Percentiles rank a stretch among this genome's conserved stretches.
Evolutionary conservation across 1,139 yeast species (phyloP).

Genomic region (Pichia norvegensis): DNA sequence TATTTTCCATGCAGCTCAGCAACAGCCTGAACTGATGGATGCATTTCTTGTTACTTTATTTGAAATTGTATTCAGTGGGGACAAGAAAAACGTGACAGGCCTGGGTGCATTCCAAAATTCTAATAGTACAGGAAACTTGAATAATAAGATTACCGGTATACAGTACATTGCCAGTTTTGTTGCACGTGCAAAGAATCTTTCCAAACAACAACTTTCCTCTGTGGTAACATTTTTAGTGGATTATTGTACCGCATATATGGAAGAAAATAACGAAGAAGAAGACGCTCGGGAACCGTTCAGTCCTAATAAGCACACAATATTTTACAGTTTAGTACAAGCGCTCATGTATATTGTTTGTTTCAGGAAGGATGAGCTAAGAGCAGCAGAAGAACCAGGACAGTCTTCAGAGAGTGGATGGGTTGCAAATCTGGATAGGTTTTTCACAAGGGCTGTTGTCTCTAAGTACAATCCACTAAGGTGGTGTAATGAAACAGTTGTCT

Average conservation of each 20-base stretch:
- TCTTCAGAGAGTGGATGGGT: slow-evolving; percentile 50
- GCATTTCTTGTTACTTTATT: slow-evolving; percentile 75
- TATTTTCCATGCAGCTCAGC: slow-evolving; percentile 74
- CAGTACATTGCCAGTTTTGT: slow-evolving; percentile 88
- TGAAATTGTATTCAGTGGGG: slow-evolving; percentile 60
- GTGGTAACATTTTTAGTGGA: slow-evolving; percentile 72
- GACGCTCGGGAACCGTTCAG: slow-evolving; percentile 43
- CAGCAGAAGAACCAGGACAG: slow-evolving; percentile 4
- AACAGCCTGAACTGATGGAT: slow-evolving; percentile 75
- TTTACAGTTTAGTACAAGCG: slow-evolving; percentile 92
- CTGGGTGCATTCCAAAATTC: neutral
- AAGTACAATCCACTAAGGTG: slow-evolving; percentile 89
- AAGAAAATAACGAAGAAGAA: slow-evolving; percentile 71
- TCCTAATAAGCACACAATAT: slow-evolving; percentile 33
- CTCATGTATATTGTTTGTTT: slow-evolving; percentile 87
- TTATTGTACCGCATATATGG: slow-evolving; percentile 77
- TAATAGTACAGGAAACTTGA: slow-evolving; percentile 24
- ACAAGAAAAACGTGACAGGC: slow-evolving; percentile 1
- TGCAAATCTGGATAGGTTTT: slow-evolving; percentile 72
- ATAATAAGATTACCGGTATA: slow-evolving; percentile 77
- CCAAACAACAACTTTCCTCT: slow-evolving; percentile 65
- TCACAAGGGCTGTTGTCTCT: slow-evolving; percentile 78
- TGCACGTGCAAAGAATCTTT: slow-evolving; percentile 74
- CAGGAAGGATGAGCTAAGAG: slow-evolving; percentile 56
- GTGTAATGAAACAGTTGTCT: slow-evolving; percentile 89